Evolutionary conservation across 306 rosid species (phyloP).

Genomic region (Trichosanthes truncata): DNA sequence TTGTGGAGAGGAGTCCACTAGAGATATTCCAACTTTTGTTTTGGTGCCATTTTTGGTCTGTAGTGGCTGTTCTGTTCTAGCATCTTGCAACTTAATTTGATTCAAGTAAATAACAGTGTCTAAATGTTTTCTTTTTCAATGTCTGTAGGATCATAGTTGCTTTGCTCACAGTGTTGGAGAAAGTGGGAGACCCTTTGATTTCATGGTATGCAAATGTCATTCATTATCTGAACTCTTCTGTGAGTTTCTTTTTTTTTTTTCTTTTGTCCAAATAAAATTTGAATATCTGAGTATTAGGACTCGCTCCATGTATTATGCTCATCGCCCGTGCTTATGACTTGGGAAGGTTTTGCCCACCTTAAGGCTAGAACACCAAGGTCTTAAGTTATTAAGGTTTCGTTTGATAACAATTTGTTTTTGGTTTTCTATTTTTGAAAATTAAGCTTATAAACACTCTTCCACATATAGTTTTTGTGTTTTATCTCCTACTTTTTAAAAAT

Average conservation of each 20-base stretch:
- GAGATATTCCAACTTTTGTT: conserved; percentile 20
- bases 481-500: no score
- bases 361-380: not conserved
- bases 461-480: no score
- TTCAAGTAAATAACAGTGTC: not conserved
- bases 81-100: not conserved
- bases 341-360: not conserved
- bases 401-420: no score
- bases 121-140: not conserved
- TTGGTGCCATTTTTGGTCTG: conserved; percentile 35
- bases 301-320: no score
- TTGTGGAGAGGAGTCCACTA: conserved; percentile 18
- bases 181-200: conserved; percentile 24
- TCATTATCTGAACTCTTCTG: not conserved
- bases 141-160: conserved; percentile 25
- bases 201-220: conserved; percentile 21
- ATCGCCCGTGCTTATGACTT: not conserved
- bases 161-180: conserved; percentile 23
- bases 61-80: not conserved
- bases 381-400: not conserved
- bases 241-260: not conserved
- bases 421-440: no score
- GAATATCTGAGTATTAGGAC: no score
- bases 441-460: no score
- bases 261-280: not conserved